These are phyloP conservation scores for Paraphaeosphaeria sporulosa DNA, from an alignment of 2,329 filamentous ascomycete genomes.

Conservation along the genomic window DNA sequence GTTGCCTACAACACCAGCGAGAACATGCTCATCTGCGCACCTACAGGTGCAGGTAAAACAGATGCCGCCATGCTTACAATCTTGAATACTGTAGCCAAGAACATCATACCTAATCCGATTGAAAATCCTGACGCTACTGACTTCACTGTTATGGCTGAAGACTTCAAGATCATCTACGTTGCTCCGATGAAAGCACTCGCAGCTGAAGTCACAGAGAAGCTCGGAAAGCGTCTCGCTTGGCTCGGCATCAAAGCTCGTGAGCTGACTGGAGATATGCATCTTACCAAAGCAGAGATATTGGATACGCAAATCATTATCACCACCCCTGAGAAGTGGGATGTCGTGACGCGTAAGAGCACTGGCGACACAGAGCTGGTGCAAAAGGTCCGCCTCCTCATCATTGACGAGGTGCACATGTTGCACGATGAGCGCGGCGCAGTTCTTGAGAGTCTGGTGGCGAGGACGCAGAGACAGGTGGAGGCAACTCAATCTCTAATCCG, in stretches of 20 bases:
- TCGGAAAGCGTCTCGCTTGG: constrained; percentile 92
- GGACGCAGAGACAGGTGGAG: constrained; percentile 95
- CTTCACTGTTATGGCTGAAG: constrained; percentile 81
- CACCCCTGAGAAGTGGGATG: constrained; percentile 99
- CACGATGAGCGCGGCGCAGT: constrained; percentile 97
- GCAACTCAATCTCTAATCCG: constrained; percentile 97
- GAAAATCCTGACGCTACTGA: constrained; percentile 77
- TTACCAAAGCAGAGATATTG: constrained; percentile 95
- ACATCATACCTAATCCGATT: constrained; percentile 79
- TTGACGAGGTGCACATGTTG: constrained; percentile 99
- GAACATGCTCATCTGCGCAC: constrained; percentile 98
- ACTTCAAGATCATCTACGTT: constrained; percentile 98
- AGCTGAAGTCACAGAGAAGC: constrained; percentile 93
- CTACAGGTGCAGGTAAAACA: constrained; percentile 97
- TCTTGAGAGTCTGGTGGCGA: constrained; percentile 91
- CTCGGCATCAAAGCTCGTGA: constrained; percentile 91
- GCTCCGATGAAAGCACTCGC: constrained; percentile 99
- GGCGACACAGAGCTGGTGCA: constrained; percentile 97
- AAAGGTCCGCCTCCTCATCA: constrained; percentile 94
- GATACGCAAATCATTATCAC: constrained; percentile 98
- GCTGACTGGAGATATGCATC: constrained; percentile 97
- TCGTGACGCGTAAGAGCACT: constrained; percentile 94
- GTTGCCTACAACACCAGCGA: constrained; percentile 95
- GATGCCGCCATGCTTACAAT: constrained; percentile 98
- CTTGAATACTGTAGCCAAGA: constrained; percentile 86